A percentile compares a stretch with the other conserved stretches of the same genome.
phyloP scores from a whole-genome alignment of 768 basidiomycete species.

The Pisolithus orientalis region DNA sequence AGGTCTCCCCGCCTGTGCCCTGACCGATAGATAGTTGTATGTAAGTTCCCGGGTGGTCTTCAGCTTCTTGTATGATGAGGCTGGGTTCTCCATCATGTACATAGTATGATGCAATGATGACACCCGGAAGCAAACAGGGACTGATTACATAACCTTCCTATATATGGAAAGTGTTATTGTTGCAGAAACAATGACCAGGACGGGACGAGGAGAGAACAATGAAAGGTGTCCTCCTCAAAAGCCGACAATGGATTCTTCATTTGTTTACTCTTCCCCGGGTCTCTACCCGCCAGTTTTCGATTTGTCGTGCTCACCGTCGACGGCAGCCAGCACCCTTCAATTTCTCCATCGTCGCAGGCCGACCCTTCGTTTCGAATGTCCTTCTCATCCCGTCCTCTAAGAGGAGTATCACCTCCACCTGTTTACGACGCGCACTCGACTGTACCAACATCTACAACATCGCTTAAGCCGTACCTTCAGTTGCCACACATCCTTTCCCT shows the following conservation, averaged over 20 bases:
- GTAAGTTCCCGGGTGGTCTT: constrained; percentile 27
- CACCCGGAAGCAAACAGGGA: constrained; percentile 34
- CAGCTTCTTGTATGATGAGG: constrained; percentile 27
- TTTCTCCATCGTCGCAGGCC: constrained; percentile 30
- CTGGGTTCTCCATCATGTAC: constrained; percentile 25
- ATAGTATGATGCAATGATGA: background rate
- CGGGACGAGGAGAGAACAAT: constrained; percentile 8
- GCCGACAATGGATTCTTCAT: constrained; percentile 20
- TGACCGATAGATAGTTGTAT: constrained; percentile 31
- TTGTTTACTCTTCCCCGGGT: constrained; percentile 10
- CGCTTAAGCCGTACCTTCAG: constrained; percentile 76
- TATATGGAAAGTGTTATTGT: background rate
- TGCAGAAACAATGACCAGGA: background rate
- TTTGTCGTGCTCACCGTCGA: constrained; percentile 8
- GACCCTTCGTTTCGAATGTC: constrained; percentile 27
- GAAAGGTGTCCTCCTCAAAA: constrained; percentile 4
- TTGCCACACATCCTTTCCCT: constrained; percentile 81
- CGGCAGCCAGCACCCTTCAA: constrained; percentile 3
- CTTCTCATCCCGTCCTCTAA: constrained; percentile 20
- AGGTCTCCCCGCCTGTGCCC: constrained; percentile 21
- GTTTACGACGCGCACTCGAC: constrained; percentile 49
- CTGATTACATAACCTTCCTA: background rate
- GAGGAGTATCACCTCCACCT: constrained; percentile 41
- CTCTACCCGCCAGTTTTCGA: background rate
- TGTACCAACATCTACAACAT: constrained; percentile 19